Evolutionary conservation across 192 early-diverging fungal genomes (phyloP), one percentile per base, ranked within the genome.

Genomic region (Coemansia sp.): DNA sequence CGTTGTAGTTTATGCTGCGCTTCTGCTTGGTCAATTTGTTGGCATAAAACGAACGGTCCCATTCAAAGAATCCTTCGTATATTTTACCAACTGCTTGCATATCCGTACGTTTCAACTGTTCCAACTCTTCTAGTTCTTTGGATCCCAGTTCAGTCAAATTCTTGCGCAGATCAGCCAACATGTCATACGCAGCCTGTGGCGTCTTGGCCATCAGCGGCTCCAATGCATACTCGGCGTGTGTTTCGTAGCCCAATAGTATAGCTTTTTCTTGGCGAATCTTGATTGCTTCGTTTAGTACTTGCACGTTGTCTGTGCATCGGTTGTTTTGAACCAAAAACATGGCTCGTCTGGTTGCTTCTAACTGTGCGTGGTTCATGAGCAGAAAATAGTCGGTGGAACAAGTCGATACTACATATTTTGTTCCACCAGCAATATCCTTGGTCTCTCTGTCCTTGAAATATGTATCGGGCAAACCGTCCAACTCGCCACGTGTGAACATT

Each of bases 131-230:
- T 7, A 88, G 59, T 60, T 90, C 89, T 4, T 59, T 69, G 12
- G 83, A 51, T 35, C 74, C 83, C 17, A 84, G 68, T 2, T 67
- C 71, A 4, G 68, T 61, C 16, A 93, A 69, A 3, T 75, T 73
- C 6, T 57, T 54, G 8, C 65, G 63, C 35, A 92, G 76, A 5
- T 83, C 77, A 1, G 77, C 56, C 45, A 90, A 68, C 74, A 92
- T 92, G 38, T 80, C 60, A 3, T 77, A 48, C 4, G 86, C 90
- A 1, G 50, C 73, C 27, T 85, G 75, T 2, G 87, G 83, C 1
- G 68, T 79, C 63, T 92, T 88, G 22, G 90, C 92, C 92, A 93
- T 93, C 25, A 86, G 87, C 17, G 81, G 75, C 53, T 90, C 87
- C 23, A 92, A 79, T 7, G 83, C 74, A 61, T 83, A 90, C 7